phyloP scores from a whole-genome alignment of 768 basidiomycete genomes.

The Russula griseocarnosa region DNA sequence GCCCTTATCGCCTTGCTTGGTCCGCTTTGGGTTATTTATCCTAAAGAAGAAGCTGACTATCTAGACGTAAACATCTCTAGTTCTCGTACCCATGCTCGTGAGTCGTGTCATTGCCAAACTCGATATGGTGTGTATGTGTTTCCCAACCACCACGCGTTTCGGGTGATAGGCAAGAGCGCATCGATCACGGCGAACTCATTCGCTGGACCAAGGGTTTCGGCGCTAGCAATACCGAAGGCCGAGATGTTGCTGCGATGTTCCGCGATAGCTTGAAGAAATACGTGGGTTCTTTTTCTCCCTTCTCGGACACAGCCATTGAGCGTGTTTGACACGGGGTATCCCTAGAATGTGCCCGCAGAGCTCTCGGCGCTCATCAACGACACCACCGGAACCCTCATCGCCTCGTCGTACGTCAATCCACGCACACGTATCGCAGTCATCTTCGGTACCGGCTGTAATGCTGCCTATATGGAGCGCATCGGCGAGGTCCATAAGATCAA shows the following conservation, averaged over 20 bases:
- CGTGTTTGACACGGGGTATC: slow-evolving; percentile 4
- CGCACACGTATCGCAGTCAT: slow-evolving; percentile 91
- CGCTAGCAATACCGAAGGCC: slow-evolving; percentile 83
- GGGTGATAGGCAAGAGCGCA: slow-evolving; percentile 70
- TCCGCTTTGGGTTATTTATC: slow-evolving; percentile 12
- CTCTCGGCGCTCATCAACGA: slow-evolving; percentile 93
- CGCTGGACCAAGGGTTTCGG: slow-evolving; percentile 99
- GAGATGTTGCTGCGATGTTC: slow-evolving; percentile 94
- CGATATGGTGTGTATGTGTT: not conserved
- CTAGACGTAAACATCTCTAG: slow-evolving; percentile 36
- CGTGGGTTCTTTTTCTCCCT: slow-evolving; percentile 42
- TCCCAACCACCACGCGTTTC: not conserved
- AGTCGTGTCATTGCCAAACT: slow-evolving; percentile 36
- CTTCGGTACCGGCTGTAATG: slow-evolving; percentile 98
- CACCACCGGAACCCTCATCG: slow-evolving; percentile 96
- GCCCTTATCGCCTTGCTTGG: slow-evolving; percentile 21
- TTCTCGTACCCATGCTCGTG: slow-evolving; percentile 95
- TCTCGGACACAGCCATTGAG: not conserved
- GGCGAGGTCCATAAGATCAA: slow-evolving; percentile 82
- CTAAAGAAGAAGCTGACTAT: slow-evolving; percentile 21
- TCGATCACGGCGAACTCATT: slow-evolving; percentile 91
- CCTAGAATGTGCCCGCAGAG: slow-evolving; percentile 74
- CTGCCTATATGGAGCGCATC: slow-evolving; percentile 94
- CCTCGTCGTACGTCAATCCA: slow-evolving; percentile 92
- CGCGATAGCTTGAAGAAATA: slow-evolving; percentile 70